Base-by-base conservation (phyloP, 345 rosid species). In the Brassica rapa region DNA sequence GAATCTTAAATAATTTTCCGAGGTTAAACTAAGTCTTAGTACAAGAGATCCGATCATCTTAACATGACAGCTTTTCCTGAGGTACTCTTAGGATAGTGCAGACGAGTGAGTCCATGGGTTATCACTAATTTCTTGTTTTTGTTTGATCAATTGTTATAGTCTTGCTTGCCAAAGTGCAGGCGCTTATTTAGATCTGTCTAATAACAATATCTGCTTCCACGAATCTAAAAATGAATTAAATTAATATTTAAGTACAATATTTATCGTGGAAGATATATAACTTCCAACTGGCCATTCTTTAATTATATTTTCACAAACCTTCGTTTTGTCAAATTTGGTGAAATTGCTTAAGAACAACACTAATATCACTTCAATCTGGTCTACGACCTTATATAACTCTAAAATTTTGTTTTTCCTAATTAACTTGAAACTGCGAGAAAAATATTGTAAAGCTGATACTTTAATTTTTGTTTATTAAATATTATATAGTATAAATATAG, bases 161-260 rank as follows among this genome's bases (percentile, higher is more conserved):
- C 8, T 23, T 53, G 8, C 8, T 23, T 53, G 8, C 24, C 35
- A 66, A 74, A 55, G 39, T 21, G 68, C 15, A 27, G 23, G 24
- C 49, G 60, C 6, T 55, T 74, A 55, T 66, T 56, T 55, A 41
- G 21, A 15, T n/a, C 8, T 12, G 4, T 62, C 11, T 62, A 29
- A 14, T 30, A 6, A 39, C 5, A 16, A 41, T 66, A 56, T 25
- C 66, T 37, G 30, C 21, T 10, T 15, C 43, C 61, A 57, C 60
- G 29, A 60, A 75, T 57, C 60, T 67, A 57, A 57, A 75, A 27
- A 74, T 74, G 57, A 25, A 15, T 21, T 35, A 9, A 66, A 35
- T 24, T 15, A 74, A 35, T 55, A 65, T 55, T 55, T 3, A 65
- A 33, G 37, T 55, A 16, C 41, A 51, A 12, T 9, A 24, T 59